Evolutionary conservation across 257 asterid species (phyloP), one percentile per base, ranked within the genome.

Genomic region (Knoxia roxburghii): DNA sequence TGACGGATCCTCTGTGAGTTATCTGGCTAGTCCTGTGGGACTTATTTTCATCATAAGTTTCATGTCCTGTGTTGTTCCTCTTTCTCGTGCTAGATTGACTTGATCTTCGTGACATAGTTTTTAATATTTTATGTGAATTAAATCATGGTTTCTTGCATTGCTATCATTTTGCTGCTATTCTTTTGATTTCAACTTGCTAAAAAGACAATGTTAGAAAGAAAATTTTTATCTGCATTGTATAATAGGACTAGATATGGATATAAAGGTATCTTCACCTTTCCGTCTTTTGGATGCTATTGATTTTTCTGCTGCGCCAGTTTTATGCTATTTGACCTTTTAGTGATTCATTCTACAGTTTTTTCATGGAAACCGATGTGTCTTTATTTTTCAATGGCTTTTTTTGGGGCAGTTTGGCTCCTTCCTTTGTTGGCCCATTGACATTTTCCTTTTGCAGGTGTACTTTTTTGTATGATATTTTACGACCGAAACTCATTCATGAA

Each of bases 401-500:
- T 30, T n/a, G n/a, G n/a, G n/a, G n/a, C n/a, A 37, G 35, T 26
- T 65, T 13, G 7, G 11, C 21, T 14, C 7, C 32, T 50, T 37
- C 27, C 2, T 24, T 30, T 65, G 7, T 56, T 7, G 24, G 45
- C 40, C 26, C 45, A 45, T 77, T 35, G 45, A 12, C 30, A 14
- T 26, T 33, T 62, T 12, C 15, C 24, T 39, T 23, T 78, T 86
- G 78, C 95, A 94, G 96, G 87, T 94, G 96, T 76, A 90, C 96
- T 21, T 85, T 87, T 86, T 77, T 94, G 79, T 94, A 88, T 80
- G 99, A 94, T 75, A 94, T 95, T 40, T 78, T 90, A 67, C 89
- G 97, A 37, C 97, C 97, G 24, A 94, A 86, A 78, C 96, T 94
- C 66, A 90, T 90, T 78, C 97, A 94, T 73, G 99, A 94, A 85